Evolutionary conservation across 371 early-diverging fungal species (phyloP), one percentile per base, ranked within the genome.

Genomic region (Nosema muscidifuracis): DNA sequence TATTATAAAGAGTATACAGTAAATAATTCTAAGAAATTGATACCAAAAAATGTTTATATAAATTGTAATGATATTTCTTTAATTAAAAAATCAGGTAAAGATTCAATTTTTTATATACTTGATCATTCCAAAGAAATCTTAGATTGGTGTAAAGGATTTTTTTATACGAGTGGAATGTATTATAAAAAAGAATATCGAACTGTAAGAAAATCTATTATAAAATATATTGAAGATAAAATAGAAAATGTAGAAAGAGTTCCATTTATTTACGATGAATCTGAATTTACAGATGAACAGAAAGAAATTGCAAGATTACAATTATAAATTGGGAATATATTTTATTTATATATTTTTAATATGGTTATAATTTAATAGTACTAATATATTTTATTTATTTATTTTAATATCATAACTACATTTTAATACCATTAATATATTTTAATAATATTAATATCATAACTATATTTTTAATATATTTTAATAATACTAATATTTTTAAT

Each of bases 231-330:
- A 47, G 43, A 31, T 3, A 28, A 61, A 22, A 20, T 55, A 2
- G 9, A 28, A 3, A 30, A 31, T 28, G 56, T 30, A 31, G 12
- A 36, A 7, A 7, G 3, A 36, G 3, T 36, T 36, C 62, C 60
- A 12, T 70, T 70, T 70, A 61, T 60, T 31, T 70, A 57, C 47
- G 70, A 70, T 24, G 62, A 51, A 12, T 22, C 24, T 2, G 34
- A 38, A 36, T 70, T 50, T 47, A 56, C 16, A 18, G 31, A 61
- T 15, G 56, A 47, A 70, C 38, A 70, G 34, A 22, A 7, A 53
- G 20, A 51, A 47, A 28, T 70, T 20, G 43, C 68, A 13, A 20
- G 36, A 18, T 57, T 67, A 47, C 68, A 67, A 18, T 28, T 53
- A 24, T 36, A 36, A n/a, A n/a, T n/a, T n/a, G n/a, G n/a, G n/a